phyloP scores from a whole-genome alignment of 768 basidiomycete genomes.

The Boletus barrowsii region DNA sequence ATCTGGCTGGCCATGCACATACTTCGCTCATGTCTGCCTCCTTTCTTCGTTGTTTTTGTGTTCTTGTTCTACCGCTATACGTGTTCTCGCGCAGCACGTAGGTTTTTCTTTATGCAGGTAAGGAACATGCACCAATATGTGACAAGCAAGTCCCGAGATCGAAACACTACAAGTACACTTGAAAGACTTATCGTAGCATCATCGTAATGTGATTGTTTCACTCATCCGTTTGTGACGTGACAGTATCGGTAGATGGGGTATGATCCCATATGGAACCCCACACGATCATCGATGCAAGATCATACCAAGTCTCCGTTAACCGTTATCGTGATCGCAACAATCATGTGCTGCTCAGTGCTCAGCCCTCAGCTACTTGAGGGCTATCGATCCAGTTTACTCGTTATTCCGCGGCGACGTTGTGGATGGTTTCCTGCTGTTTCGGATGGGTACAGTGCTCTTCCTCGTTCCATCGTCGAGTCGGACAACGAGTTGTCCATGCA shows the following conservation, averaged over 20 bases:
- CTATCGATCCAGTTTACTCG: no score
- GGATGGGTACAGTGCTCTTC: no score
- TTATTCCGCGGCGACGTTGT: no score
- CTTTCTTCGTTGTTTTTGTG: constrained; percentile 1
- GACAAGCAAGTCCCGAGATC: constrained; percentile 16
- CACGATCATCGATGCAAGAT: no score
- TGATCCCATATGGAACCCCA: no score
- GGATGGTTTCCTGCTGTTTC: no score
- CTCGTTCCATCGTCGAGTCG: no score
- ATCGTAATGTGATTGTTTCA: constrained; percentile 26
- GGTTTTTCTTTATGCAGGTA: constrained; percentile 30
- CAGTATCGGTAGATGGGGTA: background rate
- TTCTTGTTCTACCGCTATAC: constrained; percentile 19
- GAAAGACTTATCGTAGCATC: constrained; percentile 23
- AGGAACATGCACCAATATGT: constrained; percentile 23
- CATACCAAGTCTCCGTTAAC: no score
- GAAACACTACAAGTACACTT: constrained; percentile 30
- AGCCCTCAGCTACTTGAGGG: no score
- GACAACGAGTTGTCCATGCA: no score
- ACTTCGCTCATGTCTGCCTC: constrained; percentile 14
- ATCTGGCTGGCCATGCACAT: constrained; percentile 29
- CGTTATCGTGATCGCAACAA: no score
- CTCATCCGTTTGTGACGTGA: background rate
- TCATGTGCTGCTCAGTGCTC: no score
- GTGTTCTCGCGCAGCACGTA: constrained; percentile 12